Conservation (phyloP, 1,139 yeast genomes). For the Meyerozyma carpophila region DNA sequence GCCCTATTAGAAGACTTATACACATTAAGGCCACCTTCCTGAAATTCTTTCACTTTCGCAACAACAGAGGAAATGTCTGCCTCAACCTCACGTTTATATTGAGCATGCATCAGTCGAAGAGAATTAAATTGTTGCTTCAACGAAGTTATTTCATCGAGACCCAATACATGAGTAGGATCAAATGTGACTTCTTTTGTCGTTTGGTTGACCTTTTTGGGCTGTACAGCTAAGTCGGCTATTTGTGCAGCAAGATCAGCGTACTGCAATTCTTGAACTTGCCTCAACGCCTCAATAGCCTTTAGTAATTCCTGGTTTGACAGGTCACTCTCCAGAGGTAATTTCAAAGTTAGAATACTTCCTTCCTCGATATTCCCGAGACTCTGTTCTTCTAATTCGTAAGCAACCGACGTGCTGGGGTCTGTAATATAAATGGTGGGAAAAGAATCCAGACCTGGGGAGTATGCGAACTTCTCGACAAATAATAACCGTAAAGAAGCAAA, state of each 20-base stretch:
- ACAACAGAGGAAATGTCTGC: constrained; percentile 41
- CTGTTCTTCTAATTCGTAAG: constrained; percentile 78
- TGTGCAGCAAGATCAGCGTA: not conserved
- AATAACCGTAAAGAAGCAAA: constrained; percentile 64
- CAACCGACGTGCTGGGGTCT: constrained; percentile 53
- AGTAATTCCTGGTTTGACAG: constrained; percentile 3
- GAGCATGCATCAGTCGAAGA: constrained; percentile 53
- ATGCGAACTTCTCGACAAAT: constrained; percentile 84
- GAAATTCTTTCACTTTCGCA: constrained; percentile 45
- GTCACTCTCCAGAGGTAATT: constrained; percentile 20
- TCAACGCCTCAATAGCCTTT: constrained; percentile 5
- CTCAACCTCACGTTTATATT: constrained; percentile 39
- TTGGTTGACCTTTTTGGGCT: not conserved
- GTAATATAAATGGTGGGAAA: constrained; percentile 82
- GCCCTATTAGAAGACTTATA: constrained; percentile 49
- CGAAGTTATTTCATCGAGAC: constrained; percentile 20
- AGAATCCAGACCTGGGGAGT: constrained; percentile 62
- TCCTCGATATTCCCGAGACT: constrained; percentile 51
- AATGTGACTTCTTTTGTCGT: not conserved
- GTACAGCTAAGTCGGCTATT: not conserved
- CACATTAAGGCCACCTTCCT: constrained; percentile 35
- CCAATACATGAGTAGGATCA: not conserved
- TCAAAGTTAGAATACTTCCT: constrained; percentile 58
- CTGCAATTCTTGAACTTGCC: constrained; percentile 1
- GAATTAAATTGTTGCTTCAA: constrained; percentile 57